A percentile compares a stretch with the other conserved stretches of the same genome.
These are phyloP conservation scores for Marasmius sp. DNA, from an alignment of 1,284 basidiomycete species.

Conservation along the genomic window DNA sequence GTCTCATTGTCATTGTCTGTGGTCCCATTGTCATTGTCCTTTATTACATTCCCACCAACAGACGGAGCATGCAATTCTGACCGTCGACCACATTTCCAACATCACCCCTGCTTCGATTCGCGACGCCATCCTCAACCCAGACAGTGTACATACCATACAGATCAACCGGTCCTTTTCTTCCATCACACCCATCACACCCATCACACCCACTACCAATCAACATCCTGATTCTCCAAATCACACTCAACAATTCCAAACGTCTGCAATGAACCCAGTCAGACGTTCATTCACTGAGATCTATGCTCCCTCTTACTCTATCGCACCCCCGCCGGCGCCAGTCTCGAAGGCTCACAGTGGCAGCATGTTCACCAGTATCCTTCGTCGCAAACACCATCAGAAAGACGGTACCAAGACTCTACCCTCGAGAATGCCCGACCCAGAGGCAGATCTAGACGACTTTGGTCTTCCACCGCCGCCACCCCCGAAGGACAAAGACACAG, in stretches of 20 bases:
- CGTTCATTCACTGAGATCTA: slow-evolving; percentile 34
- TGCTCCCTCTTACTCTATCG: slow-evolving; percentile 20
- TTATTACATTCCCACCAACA: slow-evolving; percentile 14
- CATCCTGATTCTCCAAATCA: too few relatives aligned
- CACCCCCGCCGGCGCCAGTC: slow-evolving; percentile 17
- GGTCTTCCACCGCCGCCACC: slow-evolving; percentile 32
- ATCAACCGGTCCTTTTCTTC: slow-evolving; percentile 23
- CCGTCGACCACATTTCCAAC: slow-evolving; percentile 40
- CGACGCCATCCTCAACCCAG: slow-evolving; percentile 33
- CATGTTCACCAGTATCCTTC: slow-evolving; percentile 36
- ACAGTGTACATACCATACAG: slow-evolving; percentile 25
- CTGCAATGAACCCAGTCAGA: slow-evolving; percentile 22
- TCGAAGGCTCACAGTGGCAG: slow-evolving; percentile 22
- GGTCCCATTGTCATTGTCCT: slow-evolving; percentile 6
- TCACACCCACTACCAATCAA: too few relatives aligned
- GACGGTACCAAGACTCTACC: slow-evolving; percentile 19
- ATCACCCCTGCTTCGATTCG: slow-evolving; percentile 38
- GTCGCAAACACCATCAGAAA: slow-evolving; percentile 22
- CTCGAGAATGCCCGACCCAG: too few relatives aligned
- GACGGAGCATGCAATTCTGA: slow-evolving; percentile 43
- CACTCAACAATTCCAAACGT: background rate
- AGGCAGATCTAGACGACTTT: slow-evolving; percentile 8
- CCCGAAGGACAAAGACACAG: slow-evolving; percentile 35
- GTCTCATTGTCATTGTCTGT: slow-evolving; percentile 25
- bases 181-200: background rate